phyloP scores from a whole-genome alignment of 371 early-diverging fungal genomes.

The Mortierella sp. region DNA sequence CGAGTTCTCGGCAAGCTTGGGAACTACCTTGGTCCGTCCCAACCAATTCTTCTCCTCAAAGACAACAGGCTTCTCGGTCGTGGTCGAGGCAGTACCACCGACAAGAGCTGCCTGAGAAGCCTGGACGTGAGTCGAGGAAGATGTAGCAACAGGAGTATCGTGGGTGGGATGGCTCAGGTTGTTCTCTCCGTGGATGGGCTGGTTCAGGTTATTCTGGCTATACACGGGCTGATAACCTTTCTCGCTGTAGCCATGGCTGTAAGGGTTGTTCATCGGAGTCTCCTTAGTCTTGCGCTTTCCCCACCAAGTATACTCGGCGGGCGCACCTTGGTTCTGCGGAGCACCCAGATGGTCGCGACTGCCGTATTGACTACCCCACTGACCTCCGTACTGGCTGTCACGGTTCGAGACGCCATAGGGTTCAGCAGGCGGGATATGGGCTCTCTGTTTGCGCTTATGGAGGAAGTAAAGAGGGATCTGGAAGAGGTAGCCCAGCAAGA shows the following conservation, averaged over 20 bases:
- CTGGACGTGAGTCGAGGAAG: neutral
- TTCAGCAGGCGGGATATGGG: neutral
- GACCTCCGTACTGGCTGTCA: slow-evolving; percentile 13
- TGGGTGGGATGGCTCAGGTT: neutral
- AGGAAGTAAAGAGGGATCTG: slow-evolving; percentile 25
- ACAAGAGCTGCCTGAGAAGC: neutral
- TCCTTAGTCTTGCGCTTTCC: slow-evolving; percentile 26
- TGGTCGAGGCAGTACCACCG: neutral
- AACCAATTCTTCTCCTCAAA: slow-evolving; percentile 35
- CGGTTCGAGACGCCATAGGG: slow-evolving; percentile 4
- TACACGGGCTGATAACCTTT: slow-evolving; percentile 17
- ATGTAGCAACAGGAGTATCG: neutral
- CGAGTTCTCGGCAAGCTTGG: slow-evolving; percentile 10
- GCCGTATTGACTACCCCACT: slow-evolving; percentile 20
- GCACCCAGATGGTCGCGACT: slow-evolving; percentile 23
- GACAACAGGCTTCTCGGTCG: slow-evolving; percentile 17
- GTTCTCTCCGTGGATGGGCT: neutral
- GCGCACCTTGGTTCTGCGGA: neutral
- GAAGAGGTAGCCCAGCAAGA: slow-evolving; percentile 25
- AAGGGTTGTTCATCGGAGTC: neutral
- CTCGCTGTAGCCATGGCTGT: slow-evolving; percentile 3
- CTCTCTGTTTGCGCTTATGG: slow-evolving; percentile 16
- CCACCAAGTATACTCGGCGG: slow-evolving; percentile 30
- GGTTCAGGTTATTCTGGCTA: slow-evolving; percentile 13
- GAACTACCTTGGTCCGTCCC: slow-evolving; percentile 26